Percentiles rank a stretch among this genome's conserved stretches.
Conservation (phyloP, 2,329 filamentous ascomycete species). For the Diaporthe ilicicola region DNA sequence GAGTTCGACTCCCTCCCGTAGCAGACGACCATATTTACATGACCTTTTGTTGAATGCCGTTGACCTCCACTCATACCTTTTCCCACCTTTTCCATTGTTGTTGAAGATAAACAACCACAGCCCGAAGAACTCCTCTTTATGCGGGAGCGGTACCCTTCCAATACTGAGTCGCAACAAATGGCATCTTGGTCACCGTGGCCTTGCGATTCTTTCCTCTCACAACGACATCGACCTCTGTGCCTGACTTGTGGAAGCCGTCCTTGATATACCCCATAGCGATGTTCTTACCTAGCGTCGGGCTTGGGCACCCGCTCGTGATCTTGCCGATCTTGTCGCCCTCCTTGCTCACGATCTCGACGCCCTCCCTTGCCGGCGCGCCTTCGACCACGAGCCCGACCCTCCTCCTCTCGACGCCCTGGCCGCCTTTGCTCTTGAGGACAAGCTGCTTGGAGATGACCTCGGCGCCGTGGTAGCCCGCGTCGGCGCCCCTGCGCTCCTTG, state of each 20-base stretch:
- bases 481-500: conserved; percentile 72
- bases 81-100: too few relatives aligned
- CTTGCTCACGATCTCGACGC: conserved; percentile 76
- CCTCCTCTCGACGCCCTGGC: conserved; percentile 72
- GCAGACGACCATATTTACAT: neutral
- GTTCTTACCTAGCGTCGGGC: conserved; percentile 85
- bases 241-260: conserved; percentile 82
- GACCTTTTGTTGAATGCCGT: conserved; percentile 7
- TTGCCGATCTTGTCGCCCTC: conserved; percentile 75
- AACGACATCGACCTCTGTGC: conserved; percentile 80
- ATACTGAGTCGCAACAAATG: conserved; percentile 84
- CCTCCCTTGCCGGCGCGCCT: conserved; percentile 89
- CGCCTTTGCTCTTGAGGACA: conserved; percentile 76
- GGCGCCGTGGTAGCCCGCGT: conserved; percentile 84
- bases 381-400: conserved; percentile 84
- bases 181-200: conserved; percentile 86
- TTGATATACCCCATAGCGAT: conserved; percentile 96
- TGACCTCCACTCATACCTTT: neutral
- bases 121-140: conserved; percentile 21
- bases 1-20: neutral
- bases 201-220: conserved; percentile 80
- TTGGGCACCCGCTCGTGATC: conserved; percentile 90
- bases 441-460: conserved; percentile 81
- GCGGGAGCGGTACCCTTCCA: conserved; percentile 55
- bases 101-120: neutral